Evolutionary conservation across 73 alveolate species (phyloP).

Genomic region (Paramecium caudatum): DNA sequence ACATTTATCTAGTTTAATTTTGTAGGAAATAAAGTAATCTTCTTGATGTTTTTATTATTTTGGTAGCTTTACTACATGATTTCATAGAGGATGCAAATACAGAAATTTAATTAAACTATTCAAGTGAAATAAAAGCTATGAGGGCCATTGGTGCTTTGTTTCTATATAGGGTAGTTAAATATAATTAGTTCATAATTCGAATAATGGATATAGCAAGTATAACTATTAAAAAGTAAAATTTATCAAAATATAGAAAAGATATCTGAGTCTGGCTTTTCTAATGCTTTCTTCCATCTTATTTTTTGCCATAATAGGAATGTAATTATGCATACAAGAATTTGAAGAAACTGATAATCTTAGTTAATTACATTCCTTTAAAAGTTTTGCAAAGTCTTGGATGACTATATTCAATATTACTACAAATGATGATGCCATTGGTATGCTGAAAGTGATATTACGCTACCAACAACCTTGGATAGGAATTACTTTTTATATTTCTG

Average conservation of each 20-base stretch:
- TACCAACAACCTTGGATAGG: conserved; percentile 29
- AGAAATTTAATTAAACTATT: not conserved
- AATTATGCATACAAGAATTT: conserved; percentile 11
- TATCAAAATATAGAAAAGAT: not conserved
- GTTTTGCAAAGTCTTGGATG: conserved; percentile 59
- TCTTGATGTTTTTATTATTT: not conserved
- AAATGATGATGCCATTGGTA: conserved; percentile 61
- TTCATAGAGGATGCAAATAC: not conserved
- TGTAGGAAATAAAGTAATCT: not conserved
- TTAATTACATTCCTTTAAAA: conserved; percentile 44
- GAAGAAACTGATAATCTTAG: not conserved
- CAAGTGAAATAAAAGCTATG: conserved; percentile 30
- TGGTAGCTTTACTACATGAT: too few relatives aligned
- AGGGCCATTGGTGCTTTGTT: conserved; percentile 9
- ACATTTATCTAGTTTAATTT: not conserved
- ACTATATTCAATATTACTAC: conserved; percentile 20
- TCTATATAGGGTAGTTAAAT: conserved; percentile 34
- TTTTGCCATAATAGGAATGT: conserved; percentile 16
- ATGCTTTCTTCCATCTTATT: not conserved
- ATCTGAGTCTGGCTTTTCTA: conserved; percentile 9
- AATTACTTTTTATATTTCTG: not conserved
- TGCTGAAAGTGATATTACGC: not conserved
- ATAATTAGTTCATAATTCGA: not conserved
- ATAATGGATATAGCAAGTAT: conserved; percentile 16
- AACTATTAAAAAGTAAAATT: not conserved